Base-by-base conservation (phyloP, 768 basidiomycete genomes). In the Boletus sp. region DNA sequence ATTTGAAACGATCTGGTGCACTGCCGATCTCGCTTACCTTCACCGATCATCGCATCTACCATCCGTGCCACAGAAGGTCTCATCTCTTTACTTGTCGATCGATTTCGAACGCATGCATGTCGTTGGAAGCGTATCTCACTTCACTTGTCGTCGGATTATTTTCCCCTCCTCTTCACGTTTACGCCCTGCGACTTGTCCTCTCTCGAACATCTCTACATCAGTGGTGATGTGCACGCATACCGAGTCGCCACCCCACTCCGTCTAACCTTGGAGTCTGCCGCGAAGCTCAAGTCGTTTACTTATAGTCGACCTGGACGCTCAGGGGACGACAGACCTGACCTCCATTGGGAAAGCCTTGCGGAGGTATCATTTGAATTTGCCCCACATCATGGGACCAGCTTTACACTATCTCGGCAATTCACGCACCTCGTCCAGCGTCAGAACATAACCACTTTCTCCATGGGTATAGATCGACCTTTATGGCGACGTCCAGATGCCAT, bases 91-190 rank as follows among this genome's bases (percentile, higher is more conserved):
- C 59, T 67, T 10, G 60, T 49, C 7, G 57, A 62, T 44, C 53
- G 46, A 15, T 52, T 67, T 20, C 53, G 50, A 20, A 41, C 4
- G 15, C 58, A 68, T 15, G 63, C 58, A 7, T 48, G 32, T 37
- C 67, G 62, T 24, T 68, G 67, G 64, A 59, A 46, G 40, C 15
- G 35, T 18, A 60, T 66, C 40, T 48, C 59, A 3, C 53, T 68
- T 40, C 44, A 41, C 0, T 18, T 66, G 14, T 36, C 62, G 1
- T 47, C 48, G 3, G 30, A 28, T 36, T 66, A 66, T 53, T 61
- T 61, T 7, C 46, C 53, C 11, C n/a, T n/a, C 2, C 56, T 68
- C n/a, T 62, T 58, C 49, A 40, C 36, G 12, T 62, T 68, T 17
- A 59, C 54, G 7, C 50, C 52, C 11, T 66, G 59, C 24, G 36